phyloP scores from a whole-genome alignment of 2,329 filamentous ascomycete species.

The Fusarium virguliforme region DNA sequence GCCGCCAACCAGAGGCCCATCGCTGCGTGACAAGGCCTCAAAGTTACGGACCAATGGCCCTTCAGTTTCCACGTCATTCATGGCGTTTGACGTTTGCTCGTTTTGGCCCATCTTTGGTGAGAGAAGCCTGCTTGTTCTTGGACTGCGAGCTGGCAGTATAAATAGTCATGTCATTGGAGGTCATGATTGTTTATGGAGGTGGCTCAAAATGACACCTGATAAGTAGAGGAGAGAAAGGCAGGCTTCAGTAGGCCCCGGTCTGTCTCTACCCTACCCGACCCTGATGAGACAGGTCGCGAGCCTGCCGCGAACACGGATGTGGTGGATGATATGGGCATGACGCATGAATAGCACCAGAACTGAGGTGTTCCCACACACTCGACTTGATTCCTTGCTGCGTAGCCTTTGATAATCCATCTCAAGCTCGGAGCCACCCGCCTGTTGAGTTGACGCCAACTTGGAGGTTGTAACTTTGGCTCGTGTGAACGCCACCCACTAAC shows the following conservation, averaged over 20 bases:
- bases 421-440: not conserved
- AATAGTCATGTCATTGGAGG: not conserved
- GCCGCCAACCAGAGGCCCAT: slow-evolving; percentile 53
- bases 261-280: not conserved
- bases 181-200: not conserved
- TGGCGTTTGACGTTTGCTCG: not conserved
- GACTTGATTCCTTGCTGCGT: not conserved
- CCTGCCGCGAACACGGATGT: not conserved
- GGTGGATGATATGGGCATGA: not conserved
- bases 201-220: not conserved
- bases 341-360: not conserved
- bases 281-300: not conserved
- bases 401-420: not conserved
- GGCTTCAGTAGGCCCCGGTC: too few relatives aligned
- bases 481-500: not conserved
- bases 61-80: slow-evolving; percentile 6
- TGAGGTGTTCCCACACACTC: not conserved
- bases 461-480: not conserved
- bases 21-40: slow-evolving; percentile 24
- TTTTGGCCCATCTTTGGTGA: not conserved
- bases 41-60: slow-evolving; percentile 25
- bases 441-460: not conserved
- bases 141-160: not conserved
- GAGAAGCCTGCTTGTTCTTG: not conserved
- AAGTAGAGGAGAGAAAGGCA: not conserved